These are phyloP conservation scores for Diaporthe vexans DNA, from an alignment of 2,329 filamentous ascomycete genomes.

Conservation along the genomic window DNA sequence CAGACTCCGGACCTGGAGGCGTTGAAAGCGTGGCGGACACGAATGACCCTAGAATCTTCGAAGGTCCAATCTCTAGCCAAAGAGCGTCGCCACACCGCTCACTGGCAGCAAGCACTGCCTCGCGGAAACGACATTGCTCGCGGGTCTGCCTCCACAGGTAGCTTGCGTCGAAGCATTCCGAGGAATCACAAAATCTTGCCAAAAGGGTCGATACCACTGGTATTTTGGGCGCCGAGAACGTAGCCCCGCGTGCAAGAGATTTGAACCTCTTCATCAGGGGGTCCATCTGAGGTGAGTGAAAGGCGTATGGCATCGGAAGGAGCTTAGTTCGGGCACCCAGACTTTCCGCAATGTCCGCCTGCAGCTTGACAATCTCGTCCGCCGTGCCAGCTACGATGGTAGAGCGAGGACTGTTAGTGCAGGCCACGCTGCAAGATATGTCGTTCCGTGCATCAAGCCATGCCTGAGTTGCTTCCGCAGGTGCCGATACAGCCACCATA, in stretches of 20 bases:
- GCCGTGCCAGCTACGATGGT: background rate
- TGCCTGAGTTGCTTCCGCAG: slow-evolving; percentile 54
- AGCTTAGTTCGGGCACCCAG: background rate
- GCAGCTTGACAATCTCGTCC: background rate
- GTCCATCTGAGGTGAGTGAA: slow-evolving; percentile 23
- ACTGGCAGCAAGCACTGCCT: background rate
- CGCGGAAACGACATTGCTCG: slow-evolving; percentile 56
- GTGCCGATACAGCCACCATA: slow-evolving; percentile 70
- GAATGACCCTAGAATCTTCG: background rate
- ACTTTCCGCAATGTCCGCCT: background rate
- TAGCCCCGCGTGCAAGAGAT: background rate
- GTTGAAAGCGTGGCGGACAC: background rate
- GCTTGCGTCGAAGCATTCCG: slow-evolving; percentile 53
- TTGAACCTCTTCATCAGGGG: background rate
- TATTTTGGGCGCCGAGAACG: background rate
- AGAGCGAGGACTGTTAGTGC: slow-evolving; percentile 4
- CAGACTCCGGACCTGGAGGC: background rate
- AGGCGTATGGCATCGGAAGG: slow-evolving; percentile 9
- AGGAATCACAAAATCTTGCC: slow-evolving; percentile 49
- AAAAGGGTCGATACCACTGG: slow-evolving; percentile 48
- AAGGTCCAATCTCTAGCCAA: slow-evolving; percentile 19
- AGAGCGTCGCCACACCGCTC: background rate
- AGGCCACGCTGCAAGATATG: slow-evolving; percentile 1
- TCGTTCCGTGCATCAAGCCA: background rate
- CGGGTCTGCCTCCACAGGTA: slow-evolving; percentile 58